A percentile compares a stretch with the other conserved stretches of the same genome.
Conservation (phyloP, 257 asterid genomes). For the Ligustrum vulgare region DNA sequence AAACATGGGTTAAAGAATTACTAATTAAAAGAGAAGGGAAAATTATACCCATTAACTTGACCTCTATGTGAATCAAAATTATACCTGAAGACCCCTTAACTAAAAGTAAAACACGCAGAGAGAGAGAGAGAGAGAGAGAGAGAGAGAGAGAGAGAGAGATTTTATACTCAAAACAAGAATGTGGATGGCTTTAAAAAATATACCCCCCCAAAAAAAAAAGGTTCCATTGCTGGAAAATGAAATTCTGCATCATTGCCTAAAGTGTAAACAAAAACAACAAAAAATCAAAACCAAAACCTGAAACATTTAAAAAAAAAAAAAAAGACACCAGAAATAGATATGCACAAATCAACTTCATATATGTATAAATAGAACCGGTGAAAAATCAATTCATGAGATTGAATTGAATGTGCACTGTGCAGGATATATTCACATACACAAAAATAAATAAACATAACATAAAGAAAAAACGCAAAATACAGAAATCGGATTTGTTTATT, state of each 20-base stretch:
- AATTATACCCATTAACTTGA: background rate
- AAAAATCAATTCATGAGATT: background rate
- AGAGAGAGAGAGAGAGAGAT: too few relatives aligned
- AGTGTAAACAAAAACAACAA: background rate
- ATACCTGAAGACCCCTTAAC: background rate
- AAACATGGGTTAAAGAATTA: background rate
- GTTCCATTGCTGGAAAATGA: background rate
- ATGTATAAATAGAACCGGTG: background rate
- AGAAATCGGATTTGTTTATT: background rate
- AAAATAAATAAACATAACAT: background rate
- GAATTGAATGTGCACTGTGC: background rate
- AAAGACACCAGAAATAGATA: background rate
- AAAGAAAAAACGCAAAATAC: background rate
- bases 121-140: too few relatives aligned
- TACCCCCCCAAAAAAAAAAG: background rate
- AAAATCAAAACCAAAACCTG: background rate
- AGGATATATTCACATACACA: background rate
- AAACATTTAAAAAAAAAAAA: background rate
- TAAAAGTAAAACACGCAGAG: background rate
- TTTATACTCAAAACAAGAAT: background rate
- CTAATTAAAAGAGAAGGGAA: background rate
- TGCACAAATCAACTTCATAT: background rate
- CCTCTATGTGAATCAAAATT: too few relatives aligned
- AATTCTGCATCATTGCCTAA: background rate
- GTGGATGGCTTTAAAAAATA: background rate